phyloP scores from a whole-genome alignment of 331 rosid species.

The Malus hybrid region DNA sequence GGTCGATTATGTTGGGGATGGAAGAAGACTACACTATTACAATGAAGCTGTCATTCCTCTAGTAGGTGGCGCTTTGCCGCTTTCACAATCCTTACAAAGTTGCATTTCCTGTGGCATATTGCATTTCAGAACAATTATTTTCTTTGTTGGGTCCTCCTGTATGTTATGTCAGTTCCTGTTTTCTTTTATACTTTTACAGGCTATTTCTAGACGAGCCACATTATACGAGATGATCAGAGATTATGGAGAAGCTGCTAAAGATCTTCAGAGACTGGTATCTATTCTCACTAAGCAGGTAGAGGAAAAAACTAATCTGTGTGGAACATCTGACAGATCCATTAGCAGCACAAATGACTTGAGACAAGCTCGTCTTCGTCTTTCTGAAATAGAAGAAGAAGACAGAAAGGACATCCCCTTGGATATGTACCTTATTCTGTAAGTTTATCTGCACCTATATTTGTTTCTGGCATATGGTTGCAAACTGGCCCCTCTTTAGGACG shows the following conservation, averaged over 20 bases:
- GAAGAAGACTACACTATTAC: not conserved
- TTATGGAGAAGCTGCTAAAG: constrained; percentile 79
- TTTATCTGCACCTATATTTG: constrained; percentile 3
- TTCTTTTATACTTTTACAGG: constrained; percentile 29
- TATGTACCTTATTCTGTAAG: constrained; percentile 94
- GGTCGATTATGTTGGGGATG: not conserved
- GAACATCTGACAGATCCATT: constrained; percentile 50
- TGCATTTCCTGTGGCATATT: not conserved
- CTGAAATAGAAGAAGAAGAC: constrained; percentile 65
- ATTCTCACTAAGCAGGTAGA: constrained; percentile 44
- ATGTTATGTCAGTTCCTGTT: not conserved
- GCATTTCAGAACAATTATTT: not conserved
- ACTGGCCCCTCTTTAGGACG: not conserved
- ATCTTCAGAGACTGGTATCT: constrained; percentile 65
- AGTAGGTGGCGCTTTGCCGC: no score
- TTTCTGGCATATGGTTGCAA: not conserved
- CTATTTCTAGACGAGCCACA: constrained; percentile 85
- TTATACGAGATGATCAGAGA: constrained; percentile 81
- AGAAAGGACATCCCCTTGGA: constrained; percentile 80
- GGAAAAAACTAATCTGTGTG: constrained; percentile 38
- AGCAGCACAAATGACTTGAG: constrained; percentile 63
- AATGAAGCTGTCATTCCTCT: not conserved
- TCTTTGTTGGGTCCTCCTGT: not conserved
- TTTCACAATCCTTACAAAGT: no score
- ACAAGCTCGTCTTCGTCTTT: constrained; percentile 57